A percentile compares a stretch with the other conserved stretches of the same genome.
Conservation (phyloP, 805 yeast genomes). For the Scheffersomyces ergatensis region DNA sequence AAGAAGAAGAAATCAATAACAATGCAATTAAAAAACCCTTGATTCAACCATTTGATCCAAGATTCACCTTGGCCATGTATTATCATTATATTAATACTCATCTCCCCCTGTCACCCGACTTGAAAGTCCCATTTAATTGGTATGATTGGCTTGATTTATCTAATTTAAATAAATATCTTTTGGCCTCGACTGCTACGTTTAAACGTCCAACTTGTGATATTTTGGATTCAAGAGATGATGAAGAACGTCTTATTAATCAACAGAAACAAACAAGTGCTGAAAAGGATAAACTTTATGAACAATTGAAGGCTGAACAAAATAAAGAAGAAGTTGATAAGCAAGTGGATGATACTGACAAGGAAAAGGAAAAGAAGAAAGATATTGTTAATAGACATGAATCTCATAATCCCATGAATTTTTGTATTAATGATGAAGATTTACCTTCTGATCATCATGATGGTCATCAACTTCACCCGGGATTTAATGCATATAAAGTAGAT, state of each 20-base stretch:
- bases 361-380: conserved; percentile 1
- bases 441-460: conserved; percentile 14
- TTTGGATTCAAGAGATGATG: conserved; percentile 33
- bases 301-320: conserved; percentile 2
- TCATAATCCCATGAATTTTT: conserved; percentile 9
- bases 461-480: conserved; percentile 29
- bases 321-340: conserved; percentile 6
- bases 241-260: conserved; percentile 3
- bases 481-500: conserved; percentile 33
- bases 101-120: neutral
- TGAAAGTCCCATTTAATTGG: conserved; percentile 48
- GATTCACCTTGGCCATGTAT: conserved; percentile 26
- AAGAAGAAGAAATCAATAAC: neutral
- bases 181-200: conserved; percentile 13
- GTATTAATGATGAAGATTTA: conserved; percentile 15
- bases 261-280: conserved; percentile 8
- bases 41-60: conserved; percentile 29
- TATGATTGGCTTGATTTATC: conserved; percentile 53
- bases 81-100: conserved; percentile 11
- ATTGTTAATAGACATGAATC: conserved; percentile 1
- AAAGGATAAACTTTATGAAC: neutral
- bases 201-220: conserved; percentile 38
- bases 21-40: conserved; percentile 12
- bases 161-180: conserved; percentile 31
- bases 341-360: conserved; percentile 8